phyloP scores from a whole-genome alignment of 2,329 filamentous ascomycete species.

The Sporothrix phasma region DNA sequence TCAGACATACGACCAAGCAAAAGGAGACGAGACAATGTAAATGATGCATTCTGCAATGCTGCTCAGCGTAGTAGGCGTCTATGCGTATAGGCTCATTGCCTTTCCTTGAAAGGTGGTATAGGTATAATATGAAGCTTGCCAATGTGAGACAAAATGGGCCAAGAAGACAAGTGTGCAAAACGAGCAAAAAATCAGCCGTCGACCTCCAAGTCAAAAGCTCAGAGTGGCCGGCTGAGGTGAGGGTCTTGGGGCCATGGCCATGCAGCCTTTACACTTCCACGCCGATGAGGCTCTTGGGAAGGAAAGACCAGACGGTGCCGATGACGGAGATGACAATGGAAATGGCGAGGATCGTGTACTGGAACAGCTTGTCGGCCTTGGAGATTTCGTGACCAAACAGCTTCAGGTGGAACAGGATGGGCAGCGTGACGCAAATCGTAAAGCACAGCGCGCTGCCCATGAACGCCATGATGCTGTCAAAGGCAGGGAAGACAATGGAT shows the following conservation, averaged over 20 bases:
- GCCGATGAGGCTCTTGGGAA: slow-evolving; percentile 67
- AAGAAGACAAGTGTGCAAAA: not conserved
- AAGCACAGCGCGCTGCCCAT: slow-evolving; percentile 87
- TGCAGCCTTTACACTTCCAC: slow-evolving; percentile 31
- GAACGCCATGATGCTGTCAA: slow-evolving; percentile 85
- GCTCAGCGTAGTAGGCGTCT: not conserved
- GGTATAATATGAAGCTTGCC: slow-evolving; percentile 3
- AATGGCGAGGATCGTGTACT: slow-evolving; percentile 58
- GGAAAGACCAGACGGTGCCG: slow-evolving; percentile 79
- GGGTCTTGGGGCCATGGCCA: not conserved
- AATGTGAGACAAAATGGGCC: not conserved
- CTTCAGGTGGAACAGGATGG: slow-evolving; percentile 80
- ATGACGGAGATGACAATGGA: slow-evolving; percentile 61
- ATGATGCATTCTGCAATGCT: slow-evolving; percentile 4
- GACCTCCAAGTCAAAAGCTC: no score
- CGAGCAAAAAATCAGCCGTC: not conserved
- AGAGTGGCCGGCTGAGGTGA: no score
- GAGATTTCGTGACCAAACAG: slow-evolving; percentile 69
- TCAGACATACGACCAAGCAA: not conserved
- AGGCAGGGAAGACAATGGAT: slow-evolving; percentile 59
- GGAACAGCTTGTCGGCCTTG: slow-evolving; percentile 50
- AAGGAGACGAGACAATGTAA: not conserved
- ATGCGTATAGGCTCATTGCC: not conserved
- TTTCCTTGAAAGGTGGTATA: slow-evolving; percentile 5
- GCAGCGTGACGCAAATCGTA: slow-evolving; percentile 85